phyloP scores from a whole-genome alignment of 2,329 filamentous ascomycete species.

The Sclerotinia spermophila region DNA sequence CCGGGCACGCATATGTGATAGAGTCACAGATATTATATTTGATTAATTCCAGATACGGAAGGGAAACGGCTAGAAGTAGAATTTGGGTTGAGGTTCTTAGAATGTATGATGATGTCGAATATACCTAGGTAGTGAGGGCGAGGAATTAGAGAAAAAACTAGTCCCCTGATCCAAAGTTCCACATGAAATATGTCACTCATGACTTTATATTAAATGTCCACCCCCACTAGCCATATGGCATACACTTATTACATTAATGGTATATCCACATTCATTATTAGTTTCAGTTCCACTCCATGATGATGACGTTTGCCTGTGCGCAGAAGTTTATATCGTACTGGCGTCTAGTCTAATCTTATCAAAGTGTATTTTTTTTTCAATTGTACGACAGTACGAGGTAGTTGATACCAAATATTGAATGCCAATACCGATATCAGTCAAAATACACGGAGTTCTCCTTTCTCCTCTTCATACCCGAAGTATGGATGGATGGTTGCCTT shows the following conservation, averaged over 20 bases:
- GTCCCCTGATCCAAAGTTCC: not conserved
- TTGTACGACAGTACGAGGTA: not conserved
- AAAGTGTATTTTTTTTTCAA: too few species aligned
- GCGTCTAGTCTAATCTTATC: too few species aligned
- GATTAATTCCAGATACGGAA: not conserved
- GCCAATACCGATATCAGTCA: not conserved
- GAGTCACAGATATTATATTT: slow-evolving; percentile 21
- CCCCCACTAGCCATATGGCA: not conserved
- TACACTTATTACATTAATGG: too few species aligned
- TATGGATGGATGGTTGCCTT: not conserved
- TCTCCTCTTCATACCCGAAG: too few species aligned
- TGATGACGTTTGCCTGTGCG: slow-evolving; percentile 5
- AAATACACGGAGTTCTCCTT: not conserved
- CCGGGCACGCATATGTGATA: slow-evolving; percentile 21
- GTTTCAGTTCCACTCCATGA: slow-evolving; percentile 1
- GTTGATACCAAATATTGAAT: not conserved
- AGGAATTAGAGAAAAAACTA: not conserved
- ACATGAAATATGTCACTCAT: not conserved
- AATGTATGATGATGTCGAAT: not conserved
- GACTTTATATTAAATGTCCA: not conserved
- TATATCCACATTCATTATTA: not conserved
- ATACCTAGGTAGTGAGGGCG: not conserved
- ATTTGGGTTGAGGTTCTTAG: not conserved
- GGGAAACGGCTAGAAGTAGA: not conserved
- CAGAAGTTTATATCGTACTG: not conserved